Conservation (phyloP, 2,329 filamentous ascomycete species). For the Lojkania enalia region DNA sequence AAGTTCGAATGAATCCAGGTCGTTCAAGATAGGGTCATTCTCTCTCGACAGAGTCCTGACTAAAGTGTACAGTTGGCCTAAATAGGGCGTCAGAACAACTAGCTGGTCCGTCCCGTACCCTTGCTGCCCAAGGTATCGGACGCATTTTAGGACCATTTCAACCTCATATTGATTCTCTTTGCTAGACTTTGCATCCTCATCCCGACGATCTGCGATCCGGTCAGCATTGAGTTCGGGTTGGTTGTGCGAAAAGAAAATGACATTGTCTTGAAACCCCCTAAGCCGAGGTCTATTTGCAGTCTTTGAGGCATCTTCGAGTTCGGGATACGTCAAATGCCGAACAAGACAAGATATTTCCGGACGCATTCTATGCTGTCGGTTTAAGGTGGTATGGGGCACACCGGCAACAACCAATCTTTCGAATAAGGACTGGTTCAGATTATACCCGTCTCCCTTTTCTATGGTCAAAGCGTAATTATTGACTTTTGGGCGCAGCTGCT, state of each 20-base stretch:
- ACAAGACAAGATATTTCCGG: slow-evolving; percentile 67
- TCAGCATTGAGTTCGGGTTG: slow-evolving; percentile 55
- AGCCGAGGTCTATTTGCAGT: slow-evolving; percentile 55
- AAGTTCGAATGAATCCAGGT: slow-evolving; percentile 68
- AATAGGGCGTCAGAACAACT: slow-evolving; percentile 72
- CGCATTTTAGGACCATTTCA: slow-evolving; percentile 65
- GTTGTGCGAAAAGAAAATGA: slow-evolving; percentile 70
- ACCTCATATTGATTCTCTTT: slow-evolving; percentile 69
- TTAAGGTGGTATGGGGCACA: slow-evolving; percentile 58
- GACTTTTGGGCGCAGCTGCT: slow-evolving; percentile 70
- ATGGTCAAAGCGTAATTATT: slow-evolving; percentile 63
- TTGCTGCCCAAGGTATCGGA: slow-evolving; percentile 71
- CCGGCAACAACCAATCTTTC: slow-evolving; percentile 66
- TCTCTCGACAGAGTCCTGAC: slow-evolving; percentile 56
- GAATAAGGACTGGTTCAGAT: slow-evolving; percentile 70
- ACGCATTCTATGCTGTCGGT: slow-evolving; percentile 68
- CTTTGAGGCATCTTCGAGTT: slow-evolving; percentile 58
- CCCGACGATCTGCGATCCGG: slow-evolving; percentile 53
- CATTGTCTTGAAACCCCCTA: slow-evolving; percentile 60
- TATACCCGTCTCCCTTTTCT: slow-evolving; percentile 66
- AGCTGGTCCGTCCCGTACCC: slow-evolving; percentile 68
- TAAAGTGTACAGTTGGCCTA: slow-evolving; percentile 67
- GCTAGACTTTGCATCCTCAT: slow-evolving; percentile 55
- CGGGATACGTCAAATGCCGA: slow-evolving; percentile 63
- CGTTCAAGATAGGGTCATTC: slow-evolving; percentile 68